These are phyloP conservation scores for Miamiensis avidus DNA, from an alignment of 169 alveolate genomes.

Conservation along the genomic window DNA sequence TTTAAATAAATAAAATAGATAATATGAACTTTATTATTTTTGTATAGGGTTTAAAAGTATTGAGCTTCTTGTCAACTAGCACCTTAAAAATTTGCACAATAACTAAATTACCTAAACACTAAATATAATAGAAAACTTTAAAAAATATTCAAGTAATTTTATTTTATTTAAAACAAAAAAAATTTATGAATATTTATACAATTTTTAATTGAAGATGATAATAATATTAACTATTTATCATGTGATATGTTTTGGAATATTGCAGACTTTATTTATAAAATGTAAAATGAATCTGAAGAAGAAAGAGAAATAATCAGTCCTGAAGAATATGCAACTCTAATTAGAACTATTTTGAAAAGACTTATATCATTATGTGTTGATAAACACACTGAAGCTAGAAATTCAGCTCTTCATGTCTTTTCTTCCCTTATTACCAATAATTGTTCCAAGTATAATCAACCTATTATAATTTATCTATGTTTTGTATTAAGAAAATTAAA, in stretches of 20 bases:
- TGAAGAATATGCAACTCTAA: conserved; percentile 9
- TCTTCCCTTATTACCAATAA: conserved; percentile 7
- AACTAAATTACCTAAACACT: conserved; percentile 1
- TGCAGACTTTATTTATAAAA: conserved; percentile 9
- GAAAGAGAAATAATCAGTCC: not conserved
- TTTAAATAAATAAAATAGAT: not conserved
- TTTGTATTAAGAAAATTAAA: not conserved
- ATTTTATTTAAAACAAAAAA: not conserved
- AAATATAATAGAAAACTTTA: conserved; percentile 25
- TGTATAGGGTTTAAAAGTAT: conserved; percentile 17
- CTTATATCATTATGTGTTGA: conserved; percentile 6
- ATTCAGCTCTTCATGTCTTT: conserved; percentile 16
- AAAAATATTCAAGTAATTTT: conserved; percentile 23
- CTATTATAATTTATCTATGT: too few relatives aligned
- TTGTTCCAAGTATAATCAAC: not conserved
- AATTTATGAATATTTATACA: not conserved
- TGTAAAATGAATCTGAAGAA: not conserved
- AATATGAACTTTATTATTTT: not conserved
- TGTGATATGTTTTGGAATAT: conserved; percentile 36
- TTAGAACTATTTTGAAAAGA: conserved; percentile 3
- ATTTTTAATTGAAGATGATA: conserved; percentile 9
- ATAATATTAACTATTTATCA: conserved; percentile 21
- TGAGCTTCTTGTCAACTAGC: conserved; percentile 13
- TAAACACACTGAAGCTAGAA: conserved; percentile 27
- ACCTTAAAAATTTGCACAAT: conserved; percentile 4